Percentiles rank a stretch among this genome's conserved stretches.
Evolutionary conservation across 1,284 basidiomycete species (phyloP).

Genomic region (Golubevia sp.): DNA sequence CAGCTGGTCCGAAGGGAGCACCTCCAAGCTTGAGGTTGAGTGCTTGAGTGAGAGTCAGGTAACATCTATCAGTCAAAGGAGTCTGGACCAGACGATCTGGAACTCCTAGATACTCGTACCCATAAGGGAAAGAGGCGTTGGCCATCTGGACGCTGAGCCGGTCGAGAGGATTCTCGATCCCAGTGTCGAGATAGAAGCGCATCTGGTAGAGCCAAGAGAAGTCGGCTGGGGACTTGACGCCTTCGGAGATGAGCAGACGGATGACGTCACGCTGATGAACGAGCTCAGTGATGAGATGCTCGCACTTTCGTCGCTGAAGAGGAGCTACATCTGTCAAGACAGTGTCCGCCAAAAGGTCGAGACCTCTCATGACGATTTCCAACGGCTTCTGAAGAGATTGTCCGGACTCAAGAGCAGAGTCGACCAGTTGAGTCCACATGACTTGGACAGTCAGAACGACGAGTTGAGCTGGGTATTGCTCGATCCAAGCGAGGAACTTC

Average conservation of each 20-base stretch:
- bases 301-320: constrained; percentile 92
- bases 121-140: constrained; percentile 92
- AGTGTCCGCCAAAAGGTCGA: constrained; percentile 92
- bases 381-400: constrained; percentile 72
- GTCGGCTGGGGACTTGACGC: constrained; percentile 71
- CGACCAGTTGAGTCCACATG: constrained; percentile 87
- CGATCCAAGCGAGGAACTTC: constrained; percentile 85
- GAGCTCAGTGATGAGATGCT: constrained; percentile 97
- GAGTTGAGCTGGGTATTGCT: constrained; percentile 90
- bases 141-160: constrained; percentile 82
- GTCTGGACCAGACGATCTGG: constrained; percentile 97
- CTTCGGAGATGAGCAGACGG: constrained; percentile 75
- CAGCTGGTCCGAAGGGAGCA: constrained; percentile 96
- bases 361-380: constrained; percentile 76
- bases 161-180: constrained; percentile 75
- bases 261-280: constrained; percentile 97
- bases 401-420: constrained; percentile 71
- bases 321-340: constrained; percentile 86
- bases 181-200: constrained; percentile 89
- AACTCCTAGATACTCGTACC: constrained; percentile 98
- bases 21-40: constrained; percentile 92
- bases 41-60: constrained; percentile 94
- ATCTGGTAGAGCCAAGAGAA: constrained; percentile 98
- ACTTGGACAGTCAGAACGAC: constrained; percentile 93
- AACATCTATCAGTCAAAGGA: constrained; percentile 95